These are phyloP conservation scores for Fennellomyces sp. DNA, from an alignment of 371 early-diverging fungal genomes.

Conservation along the genomic window DNA sequence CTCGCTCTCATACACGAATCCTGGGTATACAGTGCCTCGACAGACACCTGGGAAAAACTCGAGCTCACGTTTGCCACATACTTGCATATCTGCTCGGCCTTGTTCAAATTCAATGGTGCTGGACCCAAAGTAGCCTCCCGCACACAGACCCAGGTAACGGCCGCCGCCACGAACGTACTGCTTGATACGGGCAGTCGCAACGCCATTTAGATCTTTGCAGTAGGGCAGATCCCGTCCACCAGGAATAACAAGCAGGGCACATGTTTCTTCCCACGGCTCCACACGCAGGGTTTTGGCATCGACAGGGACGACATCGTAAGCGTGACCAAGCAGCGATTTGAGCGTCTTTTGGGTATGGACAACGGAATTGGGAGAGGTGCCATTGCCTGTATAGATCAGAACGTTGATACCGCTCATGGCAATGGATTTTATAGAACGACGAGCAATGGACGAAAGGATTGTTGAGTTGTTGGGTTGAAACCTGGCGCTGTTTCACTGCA, in stretches of 20 bases:
- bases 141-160: constrained; percentile 90
- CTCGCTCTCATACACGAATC: constrained; percentile 83
- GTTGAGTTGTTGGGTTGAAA: neutral
- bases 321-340: constrained; percentile 68
- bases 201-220: constrained; percentile 65
- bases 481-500: no score
- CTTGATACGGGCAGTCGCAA: constrained; percentile 61
- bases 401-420: constrained; percentile 68
- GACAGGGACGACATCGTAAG: constrained; percentile 86
- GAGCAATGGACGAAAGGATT: neutral
- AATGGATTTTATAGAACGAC: neutral
- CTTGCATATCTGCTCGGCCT: constrained; percentile 57
- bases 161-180: constrained; percentile 83
- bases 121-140: constrained; percentile 89
- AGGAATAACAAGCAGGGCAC: constrained; percentile 85
- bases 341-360: constrained; percentile 69
- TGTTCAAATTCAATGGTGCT: constrained; percentile 78
- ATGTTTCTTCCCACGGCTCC: constrained; percentile 88
- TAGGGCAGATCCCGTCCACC: constrained; percentile 92
- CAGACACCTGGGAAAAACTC: constrained; percentile 75
- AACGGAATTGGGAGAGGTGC: constrained; percentile 71
- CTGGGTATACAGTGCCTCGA: constrained; percentile 75
- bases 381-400: constrained; percentile 82
- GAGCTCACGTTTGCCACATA: constrained; percentile 76
- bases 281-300: constrained; percentile 66